Conservation (phyloP, 495 filamentous ascomycete genomes). For the Baudoinia panamericana region DNA sequence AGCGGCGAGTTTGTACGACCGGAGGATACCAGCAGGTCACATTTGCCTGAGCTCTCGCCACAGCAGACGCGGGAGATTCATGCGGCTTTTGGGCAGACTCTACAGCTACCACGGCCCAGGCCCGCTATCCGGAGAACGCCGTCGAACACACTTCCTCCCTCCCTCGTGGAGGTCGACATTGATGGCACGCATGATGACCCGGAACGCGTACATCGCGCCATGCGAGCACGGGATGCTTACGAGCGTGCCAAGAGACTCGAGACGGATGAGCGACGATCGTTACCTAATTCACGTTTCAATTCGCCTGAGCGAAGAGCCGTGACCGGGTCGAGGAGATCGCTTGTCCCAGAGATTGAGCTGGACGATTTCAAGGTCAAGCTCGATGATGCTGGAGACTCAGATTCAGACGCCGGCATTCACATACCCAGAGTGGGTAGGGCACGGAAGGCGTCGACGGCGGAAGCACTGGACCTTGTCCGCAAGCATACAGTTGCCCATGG, state of each 20-base stretch:
- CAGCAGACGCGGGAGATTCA: constrained; percentile 15
- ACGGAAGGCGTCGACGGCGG: constrained; percentile 23
- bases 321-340: background rate
- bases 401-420: constrained; percentile 11
- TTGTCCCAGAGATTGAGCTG: constrained; percentile 29
- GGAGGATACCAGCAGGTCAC: constrained; percentile 5
- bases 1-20: constrained; percentile 15
- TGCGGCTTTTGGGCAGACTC: constrained; percentile 1
- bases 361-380: constrained; percentile 24
- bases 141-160: too few relatives aligned
- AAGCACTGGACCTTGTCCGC: constrained; percentile 40
- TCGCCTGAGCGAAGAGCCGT: constrained; percentile 11
- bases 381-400: constrained; percentile 24
- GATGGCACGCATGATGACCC: constrained; percentile 10
- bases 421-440: constrained; percentile 11
- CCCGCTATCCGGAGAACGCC: constrained; percentile 16
- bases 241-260: constrained; percentile 21
- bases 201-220: constrained; percentile 4
- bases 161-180: constrained; percentile 2
- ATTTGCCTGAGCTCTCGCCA: constrained; percentile 14
- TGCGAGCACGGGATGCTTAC: constrained; percentile 12
- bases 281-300: constrained; percentile 7
- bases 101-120: constrained; percentile 11
- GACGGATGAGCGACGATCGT: constrained; percentile 14
- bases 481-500: constrained; percentile 31